These are phyloP conservation scores for Cytospora chrysosperma DNA, from an alignment of 2,329 filamentous ascomycete species.

Conservation along the genomic window DNA sequence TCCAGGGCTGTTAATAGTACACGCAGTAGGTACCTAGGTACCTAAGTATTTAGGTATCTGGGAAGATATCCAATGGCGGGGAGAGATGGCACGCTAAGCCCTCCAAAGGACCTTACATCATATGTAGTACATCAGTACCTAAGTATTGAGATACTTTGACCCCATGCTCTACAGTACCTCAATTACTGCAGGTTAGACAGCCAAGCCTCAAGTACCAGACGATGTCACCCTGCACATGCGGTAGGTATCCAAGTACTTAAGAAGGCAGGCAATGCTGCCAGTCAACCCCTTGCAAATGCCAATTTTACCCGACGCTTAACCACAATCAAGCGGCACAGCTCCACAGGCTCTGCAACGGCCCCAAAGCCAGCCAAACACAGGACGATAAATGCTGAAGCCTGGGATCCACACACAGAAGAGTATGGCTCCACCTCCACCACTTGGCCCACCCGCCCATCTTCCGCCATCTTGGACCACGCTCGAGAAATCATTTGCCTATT, in stretches of 20 bases:
- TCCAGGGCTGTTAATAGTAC: too few relatives aligned
- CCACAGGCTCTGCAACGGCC: conserved; percentile 17
- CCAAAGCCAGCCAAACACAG: conserved; percentile 17
- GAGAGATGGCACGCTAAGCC: not conserved
- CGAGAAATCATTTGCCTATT: not conserved
- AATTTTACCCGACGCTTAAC: not conserved
- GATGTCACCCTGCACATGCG: too few relatives aligned
- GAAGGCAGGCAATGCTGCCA: too few relatives aligned
- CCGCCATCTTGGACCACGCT: conserved; percentile 18
- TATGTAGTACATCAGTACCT: not conserved
- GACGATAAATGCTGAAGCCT: conserved; percentile 22
- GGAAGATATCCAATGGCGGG: not conserved
- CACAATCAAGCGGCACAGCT: conserved; percentile 4
- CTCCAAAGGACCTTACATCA: conserved; percentile 19
- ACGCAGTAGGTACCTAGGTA: too few relatives aligned
- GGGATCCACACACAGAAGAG: not conserved
- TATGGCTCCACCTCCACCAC: not conserved
- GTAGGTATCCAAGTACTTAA: too few relatives aligned
- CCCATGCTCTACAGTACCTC: too few relatives aligned
- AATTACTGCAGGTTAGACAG: not conserved
- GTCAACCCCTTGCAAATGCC: not conserved
- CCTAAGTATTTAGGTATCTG: not conserved
- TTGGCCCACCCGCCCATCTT: not conserved
- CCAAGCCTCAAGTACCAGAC: conserved; percentile 4
- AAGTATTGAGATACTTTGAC: too few relatives aligned